Base-by-base conservation (phyloP, 768 basidiomycete species). In the Rhizopogon vinicolor region DNA sequence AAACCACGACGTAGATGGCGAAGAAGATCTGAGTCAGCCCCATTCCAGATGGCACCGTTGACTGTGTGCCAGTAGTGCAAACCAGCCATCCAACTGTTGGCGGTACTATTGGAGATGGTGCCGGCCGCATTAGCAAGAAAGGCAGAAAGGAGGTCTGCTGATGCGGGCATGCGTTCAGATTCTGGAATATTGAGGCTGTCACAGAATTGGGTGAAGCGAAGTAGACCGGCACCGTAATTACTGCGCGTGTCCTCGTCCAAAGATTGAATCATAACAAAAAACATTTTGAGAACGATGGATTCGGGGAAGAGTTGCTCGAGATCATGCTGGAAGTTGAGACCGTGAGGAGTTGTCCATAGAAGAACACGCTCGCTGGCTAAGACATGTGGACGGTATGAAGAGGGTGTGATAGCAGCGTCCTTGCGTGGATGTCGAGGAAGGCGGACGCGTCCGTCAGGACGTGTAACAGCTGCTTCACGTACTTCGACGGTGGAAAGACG, bases 131-230 rank as follows among this genome's bases (percentile, higher is more conserved):
- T 44, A 7, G 67, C 62, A 3, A 61, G 56, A 45, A 76, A 76
- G 5, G 59, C 46, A 5, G 67, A 43, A 0, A 75, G 31, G 3
- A 76, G 57, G 0, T 52, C 3, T 13, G 65, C 63, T 2, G 62
- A 62, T 0, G 72, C 72, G 0, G 73, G 74, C 70, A 74, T 72
- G 1, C 71, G 55, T 0, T 56, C 28, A 0, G 60, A 56, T 54
- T 76, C 70, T 0, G 74, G 69, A 0, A 77, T 60, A 7, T 62
- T 53, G 3, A 64, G 52, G 31, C 65, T 68, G 25, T 73, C 69
- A 42, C 73, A 74, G 56, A 70, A 74, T 54, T 75, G 68, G 2
- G 60, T 65, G 63, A 72, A 77, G 5, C 66, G 60, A 0, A 71
- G 63, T 0, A 72, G 41, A 0, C 72, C 70, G 0, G 74, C 68